Evolutionary conservation across 257 asterid genomes (phyloP), one percentile per base, ranked within the genome.

Genomic region (Gentiana straminea): DNA sequence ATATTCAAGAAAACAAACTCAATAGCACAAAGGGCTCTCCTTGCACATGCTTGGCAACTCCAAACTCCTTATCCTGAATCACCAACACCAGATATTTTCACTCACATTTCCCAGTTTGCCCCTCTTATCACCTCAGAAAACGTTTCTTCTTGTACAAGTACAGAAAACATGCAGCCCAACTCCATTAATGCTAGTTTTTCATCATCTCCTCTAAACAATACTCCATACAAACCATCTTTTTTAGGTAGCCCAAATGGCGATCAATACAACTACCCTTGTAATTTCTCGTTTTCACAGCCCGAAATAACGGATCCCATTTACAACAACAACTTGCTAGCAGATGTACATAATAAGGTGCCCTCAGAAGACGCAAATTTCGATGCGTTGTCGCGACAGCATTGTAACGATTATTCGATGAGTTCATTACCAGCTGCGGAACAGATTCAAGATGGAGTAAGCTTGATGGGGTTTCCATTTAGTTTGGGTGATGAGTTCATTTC

Each of bases 1-100:
- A 84, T 84, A 41, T 84, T 84, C 79, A 81, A 84, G 70, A 84
- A 84, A 70, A 74, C 77, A 0, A 81, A 53, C 61, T 79, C 87
- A 13, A 58, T 67, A 4, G 80, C 94, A 51, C 81, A 81, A 3
- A 77, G 94, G 63, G 78, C 82, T 9, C 46, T 24, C 24, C 73
- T 81, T 45, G 70, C 87, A 35, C 80, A 75, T 41, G 32, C 77
- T 1, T 81, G 84, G 86, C 61, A 71, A 2, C 24, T 24, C 24
- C 24, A 24, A 41, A 49, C 70, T 4, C 76, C 84, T 33, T 51
- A 75, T 13, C 24, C 77, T 1, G 82, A 76, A 65, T 54, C 85
- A 33, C 60, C 84, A 7, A 41, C 7, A 24, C 55, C 75, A 1
- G 82, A 77, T 34, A 60, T 72, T 37, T 81, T 69, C 67, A 36